Evolutionary conservation across 1,284 basidiomycete genomes (phyloP), one percentile per base, ranked within the genome.

Genomic region (Puccinia triticina): DNA sequence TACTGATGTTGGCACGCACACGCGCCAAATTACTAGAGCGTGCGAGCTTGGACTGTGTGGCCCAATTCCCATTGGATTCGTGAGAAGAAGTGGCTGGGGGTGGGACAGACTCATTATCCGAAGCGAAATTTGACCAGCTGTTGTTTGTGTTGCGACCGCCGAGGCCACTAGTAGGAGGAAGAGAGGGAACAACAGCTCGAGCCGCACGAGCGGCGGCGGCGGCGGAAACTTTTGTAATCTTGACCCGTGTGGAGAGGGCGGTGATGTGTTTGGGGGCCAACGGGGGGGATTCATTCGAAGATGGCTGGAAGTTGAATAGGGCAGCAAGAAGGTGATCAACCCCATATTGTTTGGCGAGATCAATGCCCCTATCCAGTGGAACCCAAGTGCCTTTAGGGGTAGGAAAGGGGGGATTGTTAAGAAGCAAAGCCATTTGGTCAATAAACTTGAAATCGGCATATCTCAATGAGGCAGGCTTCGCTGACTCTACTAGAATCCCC

Each of bases 181-280:
- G 50, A 34, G 78, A 78, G 71, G 34, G 84, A 50, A n/a, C 29
- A 43, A 67, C 55, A 55, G 78, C 77, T 67, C 43, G 84, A 34
- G 43, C 29, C 8, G 59, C 18, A 73, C 71, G 50, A 34, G 77
- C 64, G 46, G 67, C 46, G 23, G 77, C 32, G 29, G 77, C 78
- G 43, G 78, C 91, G 90, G 83, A 71, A 61, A 86, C 81, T 86
- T 88, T 78, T 21, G 43, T 34, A 84, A 84, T 90, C 86, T 90
- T 88, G 66, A 88, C 84, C 84, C 88, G 87, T 84, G 90, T 88
- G 69, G 91, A 89, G 0, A 90, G 88, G 16, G 93, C 91, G 23
- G 93, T 93, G 57, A 95, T 89, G 88, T 99, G 97, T 88, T 99
- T 98, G 18, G 97, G 97, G 29, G 97, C 97, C 46, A 94, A 91